Percentiles rank a stretch among this genome's conserved stretches.
Evolutionary conservation across 352 stramenopile genomes (phyloP).

Genomic region (Phytophthora fragariaefolia): DNA sequence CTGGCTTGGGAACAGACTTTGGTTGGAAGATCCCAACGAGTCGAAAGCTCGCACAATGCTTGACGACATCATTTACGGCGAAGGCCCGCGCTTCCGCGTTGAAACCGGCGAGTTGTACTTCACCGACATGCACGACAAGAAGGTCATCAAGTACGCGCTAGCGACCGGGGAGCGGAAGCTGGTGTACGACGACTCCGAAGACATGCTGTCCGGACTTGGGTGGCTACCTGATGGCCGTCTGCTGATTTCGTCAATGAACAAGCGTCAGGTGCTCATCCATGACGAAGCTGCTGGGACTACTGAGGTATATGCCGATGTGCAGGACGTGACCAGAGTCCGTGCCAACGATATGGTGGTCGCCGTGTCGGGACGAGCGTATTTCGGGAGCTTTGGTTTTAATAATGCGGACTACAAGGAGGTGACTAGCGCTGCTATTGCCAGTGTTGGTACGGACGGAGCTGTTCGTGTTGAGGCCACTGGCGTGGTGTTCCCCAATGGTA

Average conservation of each 20-base stretch:
- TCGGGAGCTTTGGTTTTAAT: conserved; percentile 67
- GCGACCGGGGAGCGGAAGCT: conserved; percentile 32
- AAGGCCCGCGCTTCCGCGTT: conserved; percentile 58
- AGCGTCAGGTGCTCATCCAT: conserved; percentile 45
- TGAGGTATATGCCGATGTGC: conserved; percentile 51
- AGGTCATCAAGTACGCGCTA: conserved; percentile 58
- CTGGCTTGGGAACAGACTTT: conserved; percentile 23
- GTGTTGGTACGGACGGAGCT: conserved; percentile 42
- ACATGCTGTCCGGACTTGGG: conserved; percentile 56
- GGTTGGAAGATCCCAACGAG: conserved; percentile 16
- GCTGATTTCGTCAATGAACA: conserved; percentile 54
- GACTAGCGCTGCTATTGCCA: conserved; percentile 56
- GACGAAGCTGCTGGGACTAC: conserved; percentile 35
- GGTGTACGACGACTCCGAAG: conserved; percentile 44
- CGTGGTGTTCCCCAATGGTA: conserved; percentile 71
- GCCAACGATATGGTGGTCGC: conserved; percentile 65
- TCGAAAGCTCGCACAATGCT: conserved; percentile 22
- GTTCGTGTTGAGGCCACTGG: conserved; percentile 53
- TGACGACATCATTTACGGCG: conserved; percentile 47
- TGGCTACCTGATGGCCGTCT: conserved; percentile 62
- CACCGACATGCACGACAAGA: conserved; percentile 60
- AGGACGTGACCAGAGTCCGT: conserved; percentile 44
- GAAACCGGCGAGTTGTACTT: conserved; percentile 57
- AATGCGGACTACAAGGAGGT: conserved; percentile 30
- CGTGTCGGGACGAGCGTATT: conserved; percentile 42